Evolutionary conservation across 192 early-diverging fungal genomes (phyloP).

Genomic region (Backusella psychrophila): DNA sequence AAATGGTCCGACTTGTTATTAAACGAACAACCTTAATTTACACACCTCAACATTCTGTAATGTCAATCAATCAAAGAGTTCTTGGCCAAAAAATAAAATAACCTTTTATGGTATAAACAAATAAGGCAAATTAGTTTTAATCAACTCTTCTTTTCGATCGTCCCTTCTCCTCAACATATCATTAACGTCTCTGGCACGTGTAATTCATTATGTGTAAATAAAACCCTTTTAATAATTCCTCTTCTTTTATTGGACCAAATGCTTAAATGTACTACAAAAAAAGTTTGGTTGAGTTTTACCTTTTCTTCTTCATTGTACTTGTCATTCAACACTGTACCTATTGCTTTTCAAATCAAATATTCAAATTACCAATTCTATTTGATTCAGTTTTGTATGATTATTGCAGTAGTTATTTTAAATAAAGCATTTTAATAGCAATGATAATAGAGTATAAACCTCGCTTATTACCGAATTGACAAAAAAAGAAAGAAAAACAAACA

Average conservation of each 20-base stretch:
- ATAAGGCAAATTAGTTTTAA: neutral
- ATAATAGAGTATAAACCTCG: neutral
- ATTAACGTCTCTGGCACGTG: neutral
- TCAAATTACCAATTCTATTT: neutral
- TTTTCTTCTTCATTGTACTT: neutral
- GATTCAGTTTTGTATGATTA: neutral
- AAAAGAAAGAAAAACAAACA: neutral
- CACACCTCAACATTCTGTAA: neutral
- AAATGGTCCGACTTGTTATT: neutral
- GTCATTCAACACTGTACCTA: neutral
- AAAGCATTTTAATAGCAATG: no score
- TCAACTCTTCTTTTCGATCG: neutral
- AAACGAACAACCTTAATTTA: neutral
- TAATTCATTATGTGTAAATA: neutral
- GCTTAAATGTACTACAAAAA: neutral
- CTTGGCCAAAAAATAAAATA: neutral
- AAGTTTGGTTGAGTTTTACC: neutral
- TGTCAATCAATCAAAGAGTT: neutral
- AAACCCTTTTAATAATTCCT: neutral
- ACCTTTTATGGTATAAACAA: neutral
- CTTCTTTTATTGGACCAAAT: neutral
- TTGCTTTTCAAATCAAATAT: neutral
- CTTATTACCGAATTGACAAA: neutral
- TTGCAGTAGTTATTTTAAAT: neutral
- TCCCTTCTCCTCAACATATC: neutral